These are phyloP conservation scores for Leishmania turanica DNA, from an alignment of 208 protist species.

Conservation along the genomic window DNA sequence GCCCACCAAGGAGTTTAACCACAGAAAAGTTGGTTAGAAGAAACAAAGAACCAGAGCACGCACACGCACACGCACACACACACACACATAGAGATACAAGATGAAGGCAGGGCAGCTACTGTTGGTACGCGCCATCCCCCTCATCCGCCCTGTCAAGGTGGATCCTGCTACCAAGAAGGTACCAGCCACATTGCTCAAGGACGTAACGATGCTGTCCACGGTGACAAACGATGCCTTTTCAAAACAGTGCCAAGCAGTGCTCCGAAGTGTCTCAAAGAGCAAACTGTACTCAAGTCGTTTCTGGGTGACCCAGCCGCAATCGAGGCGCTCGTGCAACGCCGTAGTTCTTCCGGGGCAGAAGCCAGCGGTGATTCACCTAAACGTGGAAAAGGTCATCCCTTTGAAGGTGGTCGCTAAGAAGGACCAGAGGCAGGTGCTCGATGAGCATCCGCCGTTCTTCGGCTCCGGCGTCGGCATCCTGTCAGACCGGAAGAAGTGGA, in stretches of 20 bases:
- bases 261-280: constrained; percentile 43
- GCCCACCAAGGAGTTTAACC: neutral
- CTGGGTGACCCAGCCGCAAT: constrained; percentile 85
- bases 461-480: constrained; percentile 88
- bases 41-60: neutral
- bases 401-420: constrained; percentile 54
- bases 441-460: constrained; percentile 89
- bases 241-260: constrained; percentile 43
- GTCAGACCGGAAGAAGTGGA: constrained; percentile 84
- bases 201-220: constrained; percentile 68
- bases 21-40: constrained; percentile 1
- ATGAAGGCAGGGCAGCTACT: constrained; percentile 8
- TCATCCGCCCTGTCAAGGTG: constrained; percentile 10
- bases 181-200: constrained; percentile 20
- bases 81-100: neutral
- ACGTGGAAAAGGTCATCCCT: constrained; percentile 82
- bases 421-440: constrained; percentile 71
- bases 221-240: constrained; percentile 83
- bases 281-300: constrained; percentile 63
- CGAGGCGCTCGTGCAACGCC: constrained; percentile 72
- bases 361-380: constrained; percentile 68
- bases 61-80: neutral
- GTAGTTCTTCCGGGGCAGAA: constrained; percentile 66
- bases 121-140: constrained; percentile 12
- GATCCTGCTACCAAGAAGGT: neutral